phyloP scores from a whole-genome alignment of 768 basidiomycete species.

The Porpolomopsis calyptriformis region DNA sequence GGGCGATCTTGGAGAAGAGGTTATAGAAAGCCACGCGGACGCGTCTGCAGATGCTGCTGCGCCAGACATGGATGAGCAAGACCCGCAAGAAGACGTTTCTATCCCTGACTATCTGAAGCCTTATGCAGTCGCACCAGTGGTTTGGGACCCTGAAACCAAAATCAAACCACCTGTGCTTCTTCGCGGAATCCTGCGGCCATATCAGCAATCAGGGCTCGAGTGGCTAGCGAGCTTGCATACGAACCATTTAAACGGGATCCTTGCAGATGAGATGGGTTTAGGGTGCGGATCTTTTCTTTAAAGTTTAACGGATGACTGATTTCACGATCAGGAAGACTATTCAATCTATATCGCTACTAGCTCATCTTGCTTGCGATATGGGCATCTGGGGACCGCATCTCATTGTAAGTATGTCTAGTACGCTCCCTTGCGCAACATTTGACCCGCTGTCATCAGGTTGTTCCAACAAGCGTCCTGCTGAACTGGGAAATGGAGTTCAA shows the following conservation, averaged over 20 bases:
- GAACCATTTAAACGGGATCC: slow-evolving; percentile 71
- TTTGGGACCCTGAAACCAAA: slow-evolving; percentile 50
- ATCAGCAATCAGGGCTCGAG: slow-evolving; percentile 87
- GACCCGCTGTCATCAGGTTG: slow-evolving; percentile 38
- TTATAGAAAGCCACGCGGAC: too few species aligned
- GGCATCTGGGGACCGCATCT: slow-evolving; percentile 92
- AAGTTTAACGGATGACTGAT: background rate
- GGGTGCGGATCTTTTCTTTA: slow-evolving; percentile 39
- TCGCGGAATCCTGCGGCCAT: slow-evolving; percentile 81
- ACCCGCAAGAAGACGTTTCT: slow-evolving; percentile 19
- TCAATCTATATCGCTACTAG: slow-evolving; percentile 89
- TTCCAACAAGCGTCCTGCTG: slow-evolving; percentile 85
- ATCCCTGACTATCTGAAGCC: slow-evolving; percentile 52
- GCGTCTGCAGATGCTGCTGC: too few species aligned
- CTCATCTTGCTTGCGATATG: slow-evolving; percentile 82
- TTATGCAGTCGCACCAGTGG: slow-evolving; percentile 61
- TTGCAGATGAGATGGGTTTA: slow-evolving; percentile 92
- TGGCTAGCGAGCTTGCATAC: slow-evolving; percentile 86
- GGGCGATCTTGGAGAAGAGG: background rate
- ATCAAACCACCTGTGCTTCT: slow-evolving; percentile 63
- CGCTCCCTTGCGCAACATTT: slow-evolving; percentile 13
- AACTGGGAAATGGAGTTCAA: slow-evolving; percentile 99
- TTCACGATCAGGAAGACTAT: slow-evolving; percentile 68
- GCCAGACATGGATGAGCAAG: slow-evolving; percentile 1
- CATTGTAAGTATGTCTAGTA: slow-evolving; percentile 37